Base-by-base conservation (phyloP, 2,329 filamentous ascomycete species). In the Colletotrichum spaethianum region DNA sequence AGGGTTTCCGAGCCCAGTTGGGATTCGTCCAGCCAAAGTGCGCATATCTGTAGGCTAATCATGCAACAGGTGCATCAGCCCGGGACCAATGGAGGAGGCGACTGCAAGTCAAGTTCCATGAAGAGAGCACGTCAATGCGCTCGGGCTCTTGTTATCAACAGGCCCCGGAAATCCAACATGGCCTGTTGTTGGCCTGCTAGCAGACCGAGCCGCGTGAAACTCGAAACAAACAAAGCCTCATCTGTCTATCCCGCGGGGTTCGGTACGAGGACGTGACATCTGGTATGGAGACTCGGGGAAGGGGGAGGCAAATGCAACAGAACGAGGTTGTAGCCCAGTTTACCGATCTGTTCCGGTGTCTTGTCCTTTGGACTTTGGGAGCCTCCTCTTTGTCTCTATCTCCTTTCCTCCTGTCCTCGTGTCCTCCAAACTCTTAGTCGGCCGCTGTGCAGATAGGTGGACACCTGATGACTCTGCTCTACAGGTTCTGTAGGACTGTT, bases 221-320 rank as follows among this genome's bases (percentile, higher is more conserved):
- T 70, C 67, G 67, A 70, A 70, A 67, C 67, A 28, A 67, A 40
- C 14, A 70, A 36, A 46, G 62, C 55, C 42, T 65, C 42, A n/a
- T 52, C 36, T 33, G 48, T 40, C 44, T 28, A 36, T 52, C 33
- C 33, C 33, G 61, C 63, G 44, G 42, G 42, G 55, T 42, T 31
- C 44, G 55, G 62, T 44, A 60, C 36, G 53, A 53, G 36, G 31
- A 48, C 23, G 55, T 60, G 28, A 62, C 38, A 59, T 42, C 26
- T 28, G 65, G 18, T 31, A 55, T 55, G 57, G 38, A 55, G 38
- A 52, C 33, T 50, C 16, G 48, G 48, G n/a, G n/a, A n/a, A 52
- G 38, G 50, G 31, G 59, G 31, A 59, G 40, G 36, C 23, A 14
- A 33, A 59, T 66, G 26, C 52, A 53, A 66, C 33, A 52, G 46